Base-by-base conservation (phyloP, 805 yeast species). In the Myxozyma mucilagina region DNA sequence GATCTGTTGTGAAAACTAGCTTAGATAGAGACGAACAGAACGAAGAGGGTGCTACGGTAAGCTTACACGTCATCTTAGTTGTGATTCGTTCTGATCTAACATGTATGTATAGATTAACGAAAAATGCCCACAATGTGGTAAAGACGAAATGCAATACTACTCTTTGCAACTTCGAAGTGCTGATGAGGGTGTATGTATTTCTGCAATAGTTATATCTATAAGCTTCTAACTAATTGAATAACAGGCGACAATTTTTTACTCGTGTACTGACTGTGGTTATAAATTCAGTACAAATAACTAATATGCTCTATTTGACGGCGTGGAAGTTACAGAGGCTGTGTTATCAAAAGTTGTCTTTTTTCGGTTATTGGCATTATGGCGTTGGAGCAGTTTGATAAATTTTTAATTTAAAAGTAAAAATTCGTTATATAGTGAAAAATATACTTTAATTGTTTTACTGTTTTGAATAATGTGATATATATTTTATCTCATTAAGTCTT, bases 81-180 rank as follows among this genome's bases (percentile, higher is more conserved):
- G 14, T 10, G 13, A 29, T 32, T 35, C 5, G 20, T 10, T 35
- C 18, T 16, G 29, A 38, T 10, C 32, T 41, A 18, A 6, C 39
- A 9, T 38, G 14, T 9, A n/a, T 13, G n/a, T 31, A 16, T 16
- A 71, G 74, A 94, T 94, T 74, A 89, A 92, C 74, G 99, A 94
- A 75, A 92, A 89, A 72, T 94, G 99, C 80, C 98, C 98, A n/a
- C 85, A 92, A 75, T 94, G 99, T 83, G 97, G 96, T 53, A 84
- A 92, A 76, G 97, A 94, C 72, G 97, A 94, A 76, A 96, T 96
- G 99, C 92, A 87, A 73, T 94, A 93, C 74, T 98, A 94, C 73
- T 94, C 99, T 4, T 79, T 94, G 68, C 99, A 94, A 76, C 82
- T 94, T 69, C 86, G 99, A 78, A 89, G 97, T 57, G 99, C 99